Evolutionary conservation across 176 grass and related monocot species (phyloP), one percentile per base, ranked within the genome.

Genomic region (Hsuehochloa calcarea): DNA sequence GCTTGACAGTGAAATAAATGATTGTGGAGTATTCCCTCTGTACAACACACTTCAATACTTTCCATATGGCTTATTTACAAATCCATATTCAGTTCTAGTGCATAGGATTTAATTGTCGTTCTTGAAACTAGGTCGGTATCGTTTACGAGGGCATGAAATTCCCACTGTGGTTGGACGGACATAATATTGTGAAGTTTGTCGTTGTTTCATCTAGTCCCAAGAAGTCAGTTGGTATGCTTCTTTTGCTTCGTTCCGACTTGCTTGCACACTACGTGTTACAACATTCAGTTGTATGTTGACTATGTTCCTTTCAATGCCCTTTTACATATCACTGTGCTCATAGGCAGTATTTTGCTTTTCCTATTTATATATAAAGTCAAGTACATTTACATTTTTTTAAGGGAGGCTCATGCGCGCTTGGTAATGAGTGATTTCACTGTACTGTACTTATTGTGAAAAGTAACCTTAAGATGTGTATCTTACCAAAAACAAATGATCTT

Each of bases 111-210:
- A 43, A 78, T 66, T 61, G 64, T 90, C 13, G 4, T 39, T 86
- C 70, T 85, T 92, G 10, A 82, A 78, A 88, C 54, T 81, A 98
- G 96, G 93, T 98, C 20, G 93, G 96, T 45, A 78, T 98, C 23
- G 77, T 98, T 86, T 92, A 95, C 4, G 91, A 94, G 68, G 93
- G 93, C 29, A 98, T 98, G 91, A 95, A 92, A 92, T 98, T 98
- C 52, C 96, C 96, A 27, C 87, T 98, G 77, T 93, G 93, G 91
- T 86, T 98, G 83, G 91, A 95, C 78, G 88, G 88, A 22, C 96
- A 95, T 89, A 93, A 92, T 84, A 85, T 95, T 78, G 93, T 98
- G 66, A 92, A 98, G 81, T 94, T 98, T 78, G 60, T 95, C 78
- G 93, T 98, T 19, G 44, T 86, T 69, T 95, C 93, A 74, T 90